Base-by-base conservation (phyloP, 345 rosid species). In the Geranium brycei region DNA sequence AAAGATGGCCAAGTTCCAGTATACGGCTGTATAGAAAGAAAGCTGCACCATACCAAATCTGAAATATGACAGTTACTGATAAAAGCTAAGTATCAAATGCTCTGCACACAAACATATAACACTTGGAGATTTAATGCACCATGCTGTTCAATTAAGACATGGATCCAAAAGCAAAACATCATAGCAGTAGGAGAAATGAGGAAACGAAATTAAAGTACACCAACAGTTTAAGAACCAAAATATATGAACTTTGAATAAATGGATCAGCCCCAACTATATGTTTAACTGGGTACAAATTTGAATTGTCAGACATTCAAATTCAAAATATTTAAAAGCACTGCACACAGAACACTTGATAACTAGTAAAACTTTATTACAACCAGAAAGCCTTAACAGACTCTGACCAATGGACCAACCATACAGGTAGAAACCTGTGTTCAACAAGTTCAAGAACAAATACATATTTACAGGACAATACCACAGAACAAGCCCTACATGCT, bases 1-100 rank as follows among this genome's bases (percentile, higher is more conserved):
- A 18, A 79, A 64, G 60, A 59, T 76, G 82, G 85, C 92, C 31
- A 79, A 78, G 68, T 79, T 86, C 79, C 75, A 79, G 71, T 67
- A 57, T 15, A 71, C 79, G 60, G 64, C 17, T 64, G 56, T 73
- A 68, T 70, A 17, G 56, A 14, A 17, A 60, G 17, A 18, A 35
- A 57, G 30, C 13, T 4, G 17, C n/a, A 18, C 19, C 35, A 66
- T 19, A 35, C 2, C 40, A 4, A 64, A 18, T 63, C 17, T 1
- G 56, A 31, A 23, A 63, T 12, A 63, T 47, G 65, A 62, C 35
- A 31, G 15, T 38, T 31, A 56, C 55, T 35, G 41, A 35, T 7
- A 64, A 47, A 47, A 47, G 13, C 13, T 2, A 13, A 47, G 53
- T 47, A 6, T 8, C 13, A 13, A 47, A 13, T 8, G 28, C 2